phyloP scores from a whole-genome alignment of 2,329 filamentous ascomycete species.

The Fonsecaea erecta region DNA sequence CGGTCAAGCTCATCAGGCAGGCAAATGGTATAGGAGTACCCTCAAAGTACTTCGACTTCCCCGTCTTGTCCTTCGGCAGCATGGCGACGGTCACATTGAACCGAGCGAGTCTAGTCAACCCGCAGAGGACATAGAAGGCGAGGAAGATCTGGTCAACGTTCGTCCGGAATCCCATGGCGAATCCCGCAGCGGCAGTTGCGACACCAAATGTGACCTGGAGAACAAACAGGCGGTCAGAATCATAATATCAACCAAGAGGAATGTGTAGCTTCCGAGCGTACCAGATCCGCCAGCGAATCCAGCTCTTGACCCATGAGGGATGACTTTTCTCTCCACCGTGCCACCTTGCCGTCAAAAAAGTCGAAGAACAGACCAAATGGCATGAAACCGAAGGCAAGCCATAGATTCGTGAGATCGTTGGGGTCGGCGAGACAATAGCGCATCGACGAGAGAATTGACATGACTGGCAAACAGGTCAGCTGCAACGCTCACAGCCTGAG shows the following conservation, averaged over 20 bases:
- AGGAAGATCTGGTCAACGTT: constrained; percentile 78
- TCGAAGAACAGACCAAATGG: constrained; percentile 96
- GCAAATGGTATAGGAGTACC: constrained; percentile 90
- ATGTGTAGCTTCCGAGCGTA: constrained; percentile 53
- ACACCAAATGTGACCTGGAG: constrained; percentile 90
- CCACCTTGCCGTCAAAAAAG: constrained; percentile 96
- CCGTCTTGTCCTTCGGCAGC: constrained; percentile 86
- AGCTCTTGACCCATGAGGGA: constrained; percentile 97
- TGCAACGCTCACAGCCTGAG: neutral
- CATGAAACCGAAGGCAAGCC: constrained; percentile 82
- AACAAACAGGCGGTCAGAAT: constrained; percentile 8
- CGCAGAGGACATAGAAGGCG: constrained; percentile 83
- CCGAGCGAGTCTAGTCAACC: constrained; percentile 87
- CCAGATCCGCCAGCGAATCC: constrained; percentile 92
- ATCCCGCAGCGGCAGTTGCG: constrained; percentile 82
- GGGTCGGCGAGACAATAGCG: constrained; percentile 84
- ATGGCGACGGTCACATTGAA: constrained; percentile 95
- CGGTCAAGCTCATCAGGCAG: constrained; percentile 74
- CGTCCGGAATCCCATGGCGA: constrained; percentile 86
- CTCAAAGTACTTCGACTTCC: constrained; percentile 95
- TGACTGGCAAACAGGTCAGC: constrained; percentile 56
- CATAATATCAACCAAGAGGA: neutral
- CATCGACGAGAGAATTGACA: constrained; percentile 94
- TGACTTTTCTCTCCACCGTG: constrained; percentile 94
- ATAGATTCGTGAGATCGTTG: constrained; percentile 70